Evolutionary conservation across 73 alveolate genomes (phyloP).

Genomic region (Symbiodinium natans): DNA sequence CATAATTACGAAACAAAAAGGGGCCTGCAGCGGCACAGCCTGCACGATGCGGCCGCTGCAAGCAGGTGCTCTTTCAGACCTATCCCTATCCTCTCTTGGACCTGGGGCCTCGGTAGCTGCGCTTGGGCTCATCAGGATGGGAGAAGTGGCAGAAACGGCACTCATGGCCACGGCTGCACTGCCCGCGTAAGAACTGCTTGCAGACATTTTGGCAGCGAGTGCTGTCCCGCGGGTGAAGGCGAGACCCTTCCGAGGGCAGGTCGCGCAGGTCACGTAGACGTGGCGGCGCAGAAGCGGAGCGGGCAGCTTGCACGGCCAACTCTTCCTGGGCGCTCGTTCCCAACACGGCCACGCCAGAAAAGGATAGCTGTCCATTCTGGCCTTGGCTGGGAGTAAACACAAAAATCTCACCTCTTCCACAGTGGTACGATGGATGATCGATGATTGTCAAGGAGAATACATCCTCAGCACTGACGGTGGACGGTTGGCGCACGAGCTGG

Average conservation of each 20-base stretch:
- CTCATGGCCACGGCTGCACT: slow-evolving; percentile 12
- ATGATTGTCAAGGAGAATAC: slow-evolving; percentile 5
- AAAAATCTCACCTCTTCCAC: neutral
- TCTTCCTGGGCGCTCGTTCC: neutral
- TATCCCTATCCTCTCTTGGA: neutral
- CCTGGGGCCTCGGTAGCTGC: slow-evolving; percentile 23
- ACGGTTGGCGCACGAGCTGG: neutral
- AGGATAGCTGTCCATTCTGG: slow-evolving; percentile 10
- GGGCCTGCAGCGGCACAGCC: neutral
- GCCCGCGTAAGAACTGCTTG: neutral
- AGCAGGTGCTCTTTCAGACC: neutral
- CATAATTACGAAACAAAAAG: no score
- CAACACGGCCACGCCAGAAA: slow-evolving; percentile 46
- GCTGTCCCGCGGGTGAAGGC: neutral
- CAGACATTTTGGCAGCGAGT: slow-evolving; percentile 27
- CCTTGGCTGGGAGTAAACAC: slow-evolving; percentile 23
- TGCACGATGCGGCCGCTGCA: neutral
- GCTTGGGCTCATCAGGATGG: slow-evolving; percentile 51
- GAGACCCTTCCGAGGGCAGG: slow-evolving; percentile 7
- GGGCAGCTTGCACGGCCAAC: neutral
- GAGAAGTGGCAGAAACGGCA: slow-evolving; percentile 65
- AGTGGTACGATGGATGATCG: neutral
- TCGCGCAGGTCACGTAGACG: neutral
- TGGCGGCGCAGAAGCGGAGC: slow-evolving; percentile 45
- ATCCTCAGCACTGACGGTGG: neutral